Evolutionary conservation across 2,329 filamentous ascomycete species (phyloP).

Genomic region (Aspergillus sp.): DNA sequence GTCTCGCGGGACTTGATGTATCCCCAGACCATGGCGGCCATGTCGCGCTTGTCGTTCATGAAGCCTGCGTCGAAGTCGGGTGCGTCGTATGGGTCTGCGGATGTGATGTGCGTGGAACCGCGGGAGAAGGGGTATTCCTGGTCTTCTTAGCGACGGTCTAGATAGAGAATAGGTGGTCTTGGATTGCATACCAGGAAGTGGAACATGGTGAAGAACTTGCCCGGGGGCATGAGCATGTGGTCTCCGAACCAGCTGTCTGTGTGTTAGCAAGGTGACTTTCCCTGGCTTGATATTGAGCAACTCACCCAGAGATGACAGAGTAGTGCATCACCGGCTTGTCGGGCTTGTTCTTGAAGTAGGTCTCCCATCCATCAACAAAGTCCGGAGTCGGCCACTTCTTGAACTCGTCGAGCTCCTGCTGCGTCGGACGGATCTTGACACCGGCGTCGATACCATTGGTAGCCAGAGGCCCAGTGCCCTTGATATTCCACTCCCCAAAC

Average conservation of each 20-base stretch:
- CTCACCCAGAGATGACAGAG: conserved; percentile 65
- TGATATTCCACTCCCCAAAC: conserved; percentile 75
- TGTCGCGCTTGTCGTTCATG: conserved; percentile 83
- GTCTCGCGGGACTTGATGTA: conserved; percentile 83
- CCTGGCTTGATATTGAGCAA: too few relatives aligned
- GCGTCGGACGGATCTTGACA: conserved; percentile 72
- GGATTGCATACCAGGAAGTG: conserved; percentile 59
- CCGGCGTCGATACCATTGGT: conserved; percentile 80
- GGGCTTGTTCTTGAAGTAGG: conserved; percentile 80
- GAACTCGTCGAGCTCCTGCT: conserved; percentile 67
- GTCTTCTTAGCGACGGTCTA: not conserved
- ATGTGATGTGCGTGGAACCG: conserved; percentile 68
- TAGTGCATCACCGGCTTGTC: conserved; percentile 90
- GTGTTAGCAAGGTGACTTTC: not conserved
- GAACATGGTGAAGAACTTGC: conserved; percentile 83
- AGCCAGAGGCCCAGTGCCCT: conserved; percentile 73
- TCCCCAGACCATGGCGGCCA: conserved; percentile 82
- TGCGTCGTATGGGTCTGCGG: conserved; percentile 69
- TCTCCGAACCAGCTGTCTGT: conserved; percentile 43
- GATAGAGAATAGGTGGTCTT: not conserved
- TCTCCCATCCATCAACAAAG: conserved; percentile 70
- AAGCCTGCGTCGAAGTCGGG: conserved; percentile 80
- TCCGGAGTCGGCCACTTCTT: conserved; percentile 72
- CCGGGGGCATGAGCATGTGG: conserved; percentile 64
- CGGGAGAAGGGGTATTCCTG: conserved; percentile 72